Conservation (phyloP, 441 rosid species). For the Macaranga tanarius region DNA sequence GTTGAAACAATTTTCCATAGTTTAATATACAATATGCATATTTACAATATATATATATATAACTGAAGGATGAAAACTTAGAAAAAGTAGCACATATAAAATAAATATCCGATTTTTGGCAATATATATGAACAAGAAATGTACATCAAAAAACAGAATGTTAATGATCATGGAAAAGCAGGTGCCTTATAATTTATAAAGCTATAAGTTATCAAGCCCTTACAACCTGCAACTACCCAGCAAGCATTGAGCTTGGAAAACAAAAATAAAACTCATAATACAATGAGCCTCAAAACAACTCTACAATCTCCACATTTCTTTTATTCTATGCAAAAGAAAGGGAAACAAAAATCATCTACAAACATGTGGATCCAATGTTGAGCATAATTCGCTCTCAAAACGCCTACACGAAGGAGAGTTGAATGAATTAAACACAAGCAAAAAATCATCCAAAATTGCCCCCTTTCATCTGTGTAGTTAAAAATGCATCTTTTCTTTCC, state of each 20-base stretch:
- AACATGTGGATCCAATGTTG: conserved; percentile 22
- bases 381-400: conserved; percentile 19
- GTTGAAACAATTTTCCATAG: too few species aligned
- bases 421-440: background rate
- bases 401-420: background rate
- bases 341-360: conserved; percentile 29
- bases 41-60: too few species aligned
- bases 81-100: background rate
- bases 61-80: background rate
- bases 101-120: conserved; percentile 13
- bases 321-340: conserved; percentile 29
- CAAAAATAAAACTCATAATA: conserved; percentile 12
- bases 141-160: conserved; percentile 21
- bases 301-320: conserved; percentile 32
- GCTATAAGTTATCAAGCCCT: conserved; percentile 8
- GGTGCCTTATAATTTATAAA: conserved; percentile 18
- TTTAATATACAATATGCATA: too few species aligned
- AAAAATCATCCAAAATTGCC: conserved; percentile 13
- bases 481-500: conserved; percentile 18
- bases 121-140: conserved; percentile 27
- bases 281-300: conserved; percentile 30
- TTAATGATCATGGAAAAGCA: conserved; percentile 19
- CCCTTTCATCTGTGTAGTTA: conserved; percentile 19
- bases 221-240: conserved; percentile 17
- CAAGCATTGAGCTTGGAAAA: conserved; percentile 9